Evolutionary conservation across 2,329 filamentous ascomycete genomes (phyloP).

Genomic region (Penicillium fuscoglaucum): DNA sequence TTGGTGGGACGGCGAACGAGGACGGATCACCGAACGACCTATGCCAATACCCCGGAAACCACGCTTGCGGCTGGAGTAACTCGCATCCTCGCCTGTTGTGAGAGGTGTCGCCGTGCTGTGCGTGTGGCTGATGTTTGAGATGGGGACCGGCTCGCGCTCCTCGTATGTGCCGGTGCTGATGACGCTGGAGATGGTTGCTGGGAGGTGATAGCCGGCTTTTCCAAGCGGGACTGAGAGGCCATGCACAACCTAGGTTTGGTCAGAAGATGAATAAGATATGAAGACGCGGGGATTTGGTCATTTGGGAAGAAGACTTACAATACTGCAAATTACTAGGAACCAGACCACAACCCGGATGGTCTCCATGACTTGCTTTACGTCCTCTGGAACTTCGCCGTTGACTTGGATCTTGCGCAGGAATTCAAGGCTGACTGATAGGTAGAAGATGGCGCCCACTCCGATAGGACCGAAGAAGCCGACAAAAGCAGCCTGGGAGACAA

Average conservation of each 20-base stretch:
- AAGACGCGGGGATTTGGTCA: background rate
- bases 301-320: constrained; percentile 53
- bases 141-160: constrained; percentile 33
- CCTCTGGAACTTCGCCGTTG: constrained; percentile 61
- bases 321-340: constrained; percentile 81
- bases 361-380: constrained; percentile 67
- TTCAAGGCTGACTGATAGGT: constrained; percentile 77
- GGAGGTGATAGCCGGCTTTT: constrained; percentile 50
- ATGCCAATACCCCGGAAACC: constrained; percentile 26
- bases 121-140: constrained; percentile 28
- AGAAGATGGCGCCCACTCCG: constrained; percentile 86
- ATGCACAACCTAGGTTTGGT: constrained; percentile 63
- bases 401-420: constrained; percentile 64
- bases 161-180: constrained; percentile 44
- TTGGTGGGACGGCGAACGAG: constrained; percentile 19
- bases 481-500: constrained; percentile 73
- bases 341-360: constrained; percentile 73
- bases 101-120: constrained; percentile 37
- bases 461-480: constrained; percentile 94
- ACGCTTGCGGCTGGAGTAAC: constrained; percentile 31
- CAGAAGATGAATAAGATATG: background rate
- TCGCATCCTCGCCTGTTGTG: constrained; percentile 10
- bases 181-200: constrained; percentile 46
- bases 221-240: constrained; percentile 75
- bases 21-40: constrained; percentile 28